A percentile compares a stretch with the other conserved stretches of the same genome.
These are phyloP conservation scores for Huntiella abstrusa DNA, from an alignment of 2,329 filamentous ascomycete genomes.

Conservation along the genomic window DNA sequence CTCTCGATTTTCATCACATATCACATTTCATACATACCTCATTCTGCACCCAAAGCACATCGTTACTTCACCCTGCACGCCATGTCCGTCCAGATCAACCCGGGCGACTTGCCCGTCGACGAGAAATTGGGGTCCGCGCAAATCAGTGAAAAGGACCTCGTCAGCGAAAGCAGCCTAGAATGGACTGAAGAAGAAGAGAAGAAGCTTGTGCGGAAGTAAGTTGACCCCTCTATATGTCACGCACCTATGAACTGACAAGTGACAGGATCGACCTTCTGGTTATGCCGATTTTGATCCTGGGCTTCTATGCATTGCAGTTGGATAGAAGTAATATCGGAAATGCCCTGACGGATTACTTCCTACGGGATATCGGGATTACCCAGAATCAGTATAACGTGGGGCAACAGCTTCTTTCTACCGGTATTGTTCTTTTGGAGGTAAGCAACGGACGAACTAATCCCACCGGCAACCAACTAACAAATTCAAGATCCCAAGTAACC, in stretches of 20 bases:
- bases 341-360: conserved; percentile 29
- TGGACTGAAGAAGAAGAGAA: conserved; percentile 17
- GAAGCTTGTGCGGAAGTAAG: conserved; percentile 16
- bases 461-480: background rate
- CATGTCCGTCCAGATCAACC: no score
- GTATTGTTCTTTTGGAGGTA: conserved; percentile 26
- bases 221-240: background rate
- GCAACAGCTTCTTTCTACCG: conserved; percentile 29
- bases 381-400: conserved; percentile 34
- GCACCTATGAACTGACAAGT: background rate
- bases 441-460: background rate
- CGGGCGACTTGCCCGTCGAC: no score
- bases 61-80: no score
- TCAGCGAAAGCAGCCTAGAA: conserved; percentile 8
- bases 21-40: no score
- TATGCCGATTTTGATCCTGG: conserved; percentile 27
- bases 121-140: no score
- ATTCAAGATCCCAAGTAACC: conserved; percentile 26
- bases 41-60: no score
- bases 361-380: conserved; percentile 28
- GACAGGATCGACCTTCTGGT: conserved; percentile 25
- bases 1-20: no score
- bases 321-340: conserved; percentile 23
- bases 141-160: no score
- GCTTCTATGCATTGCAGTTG: conserved; percentile 25